Conservation (phyloP, 805 yeast genomes). For the Geotrichum ghanense region DNA sequence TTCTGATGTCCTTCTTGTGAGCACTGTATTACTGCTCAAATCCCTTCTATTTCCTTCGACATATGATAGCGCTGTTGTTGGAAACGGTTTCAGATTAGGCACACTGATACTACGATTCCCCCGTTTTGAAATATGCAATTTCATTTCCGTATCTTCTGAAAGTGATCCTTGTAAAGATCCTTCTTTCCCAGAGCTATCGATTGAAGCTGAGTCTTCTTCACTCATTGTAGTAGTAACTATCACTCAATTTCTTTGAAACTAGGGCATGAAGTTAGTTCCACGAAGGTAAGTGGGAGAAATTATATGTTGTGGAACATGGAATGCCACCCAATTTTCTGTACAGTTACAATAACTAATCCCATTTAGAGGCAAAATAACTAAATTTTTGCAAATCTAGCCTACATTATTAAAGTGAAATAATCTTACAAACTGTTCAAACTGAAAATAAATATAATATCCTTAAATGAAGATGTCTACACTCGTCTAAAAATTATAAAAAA, state of each 20-base stretch:
- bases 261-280: too few species aligned
- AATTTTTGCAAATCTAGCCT: too few species aligned
- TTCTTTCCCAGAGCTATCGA: background rate
- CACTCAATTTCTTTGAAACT: too few species aligned
- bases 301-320: too few species aligned
- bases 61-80: conserved; percentile 17
- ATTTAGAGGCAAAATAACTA: too few species aligned
- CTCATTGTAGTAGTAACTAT: conserved; percentile 1
- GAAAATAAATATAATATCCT: conserved; percentile 1
- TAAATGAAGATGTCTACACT: conserved; percentile 1
- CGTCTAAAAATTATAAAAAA: background rate
- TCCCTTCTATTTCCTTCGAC: conserved; percentile 2
- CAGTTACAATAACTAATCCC: too few species aligned
- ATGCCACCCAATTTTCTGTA: too few species aligned
- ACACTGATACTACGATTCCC: conserved; percentile 1
- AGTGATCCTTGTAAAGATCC: too few species aligned
- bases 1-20: conserved; percentile 2
- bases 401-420: too few species aligned
- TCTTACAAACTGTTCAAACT: too few species aligned
- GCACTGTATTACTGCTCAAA: conserved; percentile 2
- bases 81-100: conserved; percentile 14
- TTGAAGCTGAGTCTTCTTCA: conserved; percentile 1
- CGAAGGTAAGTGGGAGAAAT: too few species aligned
- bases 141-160: background rate
- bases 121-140: conserved; percentile 1